Conservation (phyloP, 2,329 filamentous ascomycete species). For the Diaporthe sp. region DNA sequence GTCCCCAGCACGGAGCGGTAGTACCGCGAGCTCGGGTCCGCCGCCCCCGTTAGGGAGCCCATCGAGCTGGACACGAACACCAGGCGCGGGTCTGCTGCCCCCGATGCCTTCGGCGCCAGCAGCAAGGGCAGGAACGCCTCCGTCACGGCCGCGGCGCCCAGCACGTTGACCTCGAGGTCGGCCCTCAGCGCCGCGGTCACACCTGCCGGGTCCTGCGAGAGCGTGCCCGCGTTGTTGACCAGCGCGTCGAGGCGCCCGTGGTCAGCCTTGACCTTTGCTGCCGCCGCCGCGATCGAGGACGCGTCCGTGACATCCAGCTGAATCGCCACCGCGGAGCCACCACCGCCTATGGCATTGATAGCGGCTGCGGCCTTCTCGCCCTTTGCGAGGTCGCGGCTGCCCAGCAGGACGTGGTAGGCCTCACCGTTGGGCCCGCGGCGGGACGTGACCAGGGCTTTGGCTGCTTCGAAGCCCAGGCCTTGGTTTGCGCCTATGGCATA, state of each 20-base stretch:
- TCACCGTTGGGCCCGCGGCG: slow-evolving; percentile 30
- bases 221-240: slow-evolving; percentile 51
- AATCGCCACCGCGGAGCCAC: slow-evolving; percentile 16
- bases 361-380: slow-evolving; percentile 42
- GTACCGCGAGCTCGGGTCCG: slow-evolving; percentile 40
- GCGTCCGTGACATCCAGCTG: slow-evolving; percentile 44
- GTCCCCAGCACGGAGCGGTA: slow-evolving; percentile 36
- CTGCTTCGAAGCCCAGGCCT: slow-evolving; percentile 48
- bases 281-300: slow-evolving; percentile 42
- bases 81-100: slow-evolving; percentile 1
- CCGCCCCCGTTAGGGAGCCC: slow-evolving; percentile 43
- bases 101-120: neutral
- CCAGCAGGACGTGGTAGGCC: slow-evolving; percentile 47
- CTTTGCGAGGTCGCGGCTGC: slow-evolving; percentile 45
- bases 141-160: slow-evolving; percentile 28
- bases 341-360: neutral
- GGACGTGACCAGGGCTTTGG: slow-evolving; percentile 42
- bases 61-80: slow-evolving; percentile 44
- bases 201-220: neutral
- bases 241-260: slow-evolving; percentile 43
- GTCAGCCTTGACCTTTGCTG: slow-evolving; percentile 37
- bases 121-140: slow-evolving; percentile 31
- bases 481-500: slow-evolving; percentile 8
- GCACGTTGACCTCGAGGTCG: slow-evolving; percentile 28
- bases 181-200: slow-evolving; percentile 23